Evolutionary conservation across 2,329 filamentous ascomycete genomes (phyloP).

Genomic region (Monosporascus sp.): DNA sequence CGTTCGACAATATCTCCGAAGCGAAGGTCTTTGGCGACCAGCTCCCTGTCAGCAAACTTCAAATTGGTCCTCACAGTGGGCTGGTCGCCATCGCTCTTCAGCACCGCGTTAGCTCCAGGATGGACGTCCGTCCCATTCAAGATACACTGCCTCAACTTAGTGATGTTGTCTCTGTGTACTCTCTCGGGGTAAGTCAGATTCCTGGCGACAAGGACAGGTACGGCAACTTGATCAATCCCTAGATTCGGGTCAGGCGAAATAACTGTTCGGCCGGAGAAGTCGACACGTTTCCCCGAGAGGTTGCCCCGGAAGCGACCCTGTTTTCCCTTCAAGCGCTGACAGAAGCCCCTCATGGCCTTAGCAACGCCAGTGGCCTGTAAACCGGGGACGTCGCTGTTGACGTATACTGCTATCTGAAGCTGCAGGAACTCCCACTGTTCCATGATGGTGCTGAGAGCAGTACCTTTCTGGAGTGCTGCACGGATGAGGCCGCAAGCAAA

Average conservation of each 20-base stretch:
- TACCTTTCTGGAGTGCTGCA: conserved; percentile 75
- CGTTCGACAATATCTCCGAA: conserved; percentile 89
- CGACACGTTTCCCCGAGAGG: conserved; percentile 93
- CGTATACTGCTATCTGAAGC: conserved; percentile 92
- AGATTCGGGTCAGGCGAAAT: conserved; percentile 97
- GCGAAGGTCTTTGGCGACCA: conserved; percentile 67
- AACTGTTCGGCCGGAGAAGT: conserved; percentile 95
- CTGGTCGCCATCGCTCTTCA: conserved; percentile 57
- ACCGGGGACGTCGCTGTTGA: conserved; percentile 93
- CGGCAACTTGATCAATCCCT: conserved; percentile 86
- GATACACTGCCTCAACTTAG: conserved; percentile 71
- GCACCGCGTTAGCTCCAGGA: conserved; percentile 81
- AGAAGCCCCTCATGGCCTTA: conserved; percentile 88
- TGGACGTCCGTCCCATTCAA: conserved; percentile 71
- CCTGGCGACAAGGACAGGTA: conserved; percentile 87
- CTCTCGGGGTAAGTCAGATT: conserved; percentile 94
- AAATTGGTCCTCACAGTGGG: conserved; percentile 62
- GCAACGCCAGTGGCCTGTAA: conserved; percentile 83
- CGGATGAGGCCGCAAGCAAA: conserved; percentile 85
- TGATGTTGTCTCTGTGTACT: conserved; percentile 77
- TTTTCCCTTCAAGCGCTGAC: conserved; percentile 92
- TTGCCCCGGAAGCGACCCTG: conserved; percentile 97
- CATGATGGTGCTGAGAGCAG: conserved; percentile 83
- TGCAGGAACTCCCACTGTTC: conserved; percentile 98
- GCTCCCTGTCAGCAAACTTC: conserved; percentile 66